Percentiles rank a stretch among this genome's conserved stretches.
These are phyloP conservation scores for Hirsutella minnesotensis DNA, from an alignment of 2,329 filamentous ascomycete species.

Conservation along the genomic window DNA sequence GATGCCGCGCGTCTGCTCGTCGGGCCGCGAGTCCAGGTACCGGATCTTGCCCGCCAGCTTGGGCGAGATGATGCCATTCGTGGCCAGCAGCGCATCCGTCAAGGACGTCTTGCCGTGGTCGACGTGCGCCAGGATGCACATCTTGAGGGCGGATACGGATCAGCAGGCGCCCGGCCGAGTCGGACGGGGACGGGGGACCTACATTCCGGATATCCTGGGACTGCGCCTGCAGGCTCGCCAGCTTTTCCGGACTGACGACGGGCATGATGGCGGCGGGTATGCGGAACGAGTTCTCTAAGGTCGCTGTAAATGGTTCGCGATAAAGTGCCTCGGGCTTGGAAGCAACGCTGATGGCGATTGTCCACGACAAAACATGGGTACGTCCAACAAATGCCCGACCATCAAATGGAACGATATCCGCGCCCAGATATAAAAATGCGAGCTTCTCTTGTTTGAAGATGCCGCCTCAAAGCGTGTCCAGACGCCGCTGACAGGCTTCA, in stretches of 20 bases:
- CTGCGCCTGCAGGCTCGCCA: slow-evolving; percentile 79
- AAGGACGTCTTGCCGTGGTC: slow-evolving; percentile 98
- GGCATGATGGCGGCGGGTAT: slow-evolving; percentile 53
- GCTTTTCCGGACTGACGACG: slow-evolving; percentile 79
- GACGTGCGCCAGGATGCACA: slow-evolving; percentile 91
- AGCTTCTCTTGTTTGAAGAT: no score
- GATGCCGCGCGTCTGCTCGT: slow-evolving; percentile 91
- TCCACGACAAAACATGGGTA: no score
- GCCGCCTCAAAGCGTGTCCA: no score
- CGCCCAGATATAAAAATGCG: no score
- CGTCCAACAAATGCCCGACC: no score
- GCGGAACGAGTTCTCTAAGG: no score
- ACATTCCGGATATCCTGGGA: slow-evolving; percentile 89
- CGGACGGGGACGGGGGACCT: slow-evolving; percentile 20
- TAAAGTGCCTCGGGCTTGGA: no score
- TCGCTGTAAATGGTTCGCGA: not conserved
- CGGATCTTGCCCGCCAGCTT: slow-evolving; percentile 96
- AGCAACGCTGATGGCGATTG: no score
- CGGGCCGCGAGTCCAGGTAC: slow-evolving; percentile 89
- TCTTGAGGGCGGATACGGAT: slow-evolving; percentile 39
- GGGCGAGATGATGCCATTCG: slow-evolving; percentile 97
- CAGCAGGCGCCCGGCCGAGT: not conserved
- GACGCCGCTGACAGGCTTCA: not conserved
- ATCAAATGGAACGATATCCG: no score
- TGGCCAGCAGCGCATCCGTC: slow-evolving; percentile 89